Conservation (phyloP, 192 early-diverging fungal species). For the Geosiphon pyriformis region DNA sequence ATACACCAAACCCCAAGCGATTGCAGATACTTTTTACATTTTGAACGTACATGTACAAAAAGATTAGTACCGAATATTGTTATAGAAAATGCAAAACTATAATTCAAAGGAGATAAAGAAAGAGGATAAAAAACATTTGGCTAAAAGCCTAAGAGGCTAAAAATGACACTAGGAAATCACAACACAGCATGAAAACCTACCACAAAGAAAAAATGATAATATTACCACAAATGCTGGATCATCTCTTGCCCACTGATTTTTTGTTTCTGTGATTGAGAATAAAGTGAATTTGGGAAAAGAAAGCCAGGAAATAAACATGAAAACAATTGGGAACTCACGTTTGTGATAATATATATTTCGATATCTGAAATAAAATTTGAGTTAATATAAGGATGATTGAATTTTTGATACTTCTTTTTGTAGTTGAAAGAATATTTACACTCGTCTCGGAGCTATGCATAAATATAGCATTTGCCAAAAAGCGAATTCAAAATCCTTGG, state of each 20-base stretch:
- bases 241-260: constrained; percentile 97
- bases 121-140: too few relatives aligned
- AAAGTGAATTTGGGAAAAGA: constrained; percentile 8
- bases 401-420: background rate
- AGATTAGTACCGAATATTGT: too few relatives aligned
- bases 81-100: too few relatives aligned
- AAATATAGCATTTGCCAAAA: constrained; percentile 88
- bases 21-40: constrained; percentile 58
- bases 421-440: constrained; percentile 46
- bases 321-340: constrained; percentile 50
- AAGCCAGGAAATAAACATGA: background rate
- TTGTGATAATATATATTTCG: constrained; percentile 95
- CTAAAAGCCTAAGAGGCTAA: background rate
- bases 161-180: background rate
- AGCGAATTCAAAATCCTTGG: constrained; percentile 54
- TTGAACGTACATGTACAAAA: too few relatives aligned
- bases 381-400: constrained; percentile 5
- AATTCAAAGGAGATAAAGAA: too few relatives aligned
- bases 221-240: constrained; percentile 93
- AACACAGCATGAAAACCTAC: constrained; percentile 40
- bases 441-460: constrained; percentile 71
- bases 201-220: constrained; percentile 53
- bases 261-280: constrained; percentile 66
- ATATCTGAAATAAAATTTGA: constrained; percentile 54
- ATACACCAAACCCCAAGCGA: constrained; percentile 80